Base-by-base conservation (phyloP, 805 yeast genomes). In the Suhomyces prunicola region DNA sequence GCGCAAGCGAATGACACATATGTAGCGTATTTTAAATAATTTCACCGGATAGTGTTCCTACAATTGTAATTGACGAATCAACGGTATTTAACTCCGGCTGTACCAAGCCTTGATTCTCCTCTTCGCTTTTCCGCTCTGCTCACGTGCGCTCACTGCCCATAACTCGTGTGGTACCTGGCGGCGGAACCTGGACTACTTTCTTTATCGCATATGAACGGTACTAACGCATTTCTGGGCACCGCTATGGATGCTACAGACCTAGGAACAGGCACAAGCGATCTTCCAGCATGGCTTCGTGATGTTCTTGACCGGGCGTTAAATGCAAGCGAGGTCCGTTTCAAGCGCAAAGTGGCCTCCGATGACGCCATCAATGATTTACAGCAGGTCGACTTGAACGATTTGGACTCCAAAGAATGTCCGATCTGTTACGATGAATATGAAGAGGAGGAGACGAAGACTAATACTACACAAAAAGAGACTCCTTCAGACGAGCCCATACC, bases 371-470 rank as follows among this genome's bases (percentile, higher is more conserved):
- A 65, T 12, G 69, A 70, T 23, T 60, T 74, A 39, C 56, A 59
- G 39, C 63, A 56, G 13, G 66, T 70, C 12, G 66, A 61, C 22
- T 12, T 54, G 10, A 56, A 49, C 5, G 52, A 47, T 2, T 39
- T 66, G 40, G 56, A 55, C 4, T 59, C 60, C 19, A 57, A 55
- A 24, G 69, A 66, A 6, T 74, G 79, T 53, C 76, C 79, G 2
- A 74, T 74, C 17, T 74, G 79, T 60, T 74, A 71, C 55, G 79
- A 74, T 17, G 50, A 62, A 6, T 73, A 70, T 50, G 72, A 64
- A 35, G 48, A 44, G 24, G 40, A 6, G 19, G n/a, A n/a, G 12
- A 27, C 36, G 12, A 46, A n/a, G 4, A 24, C 9, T 42, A 12
- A 8, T 10, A 23, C 13, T 6, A 23, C 17, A 23, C 12, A 42